Evolutionary conservation across 108 stramenopile species (phyloP), one percentile per base, ranked within the genome.

Genomic region (Craspedostauros australis): DNA sequence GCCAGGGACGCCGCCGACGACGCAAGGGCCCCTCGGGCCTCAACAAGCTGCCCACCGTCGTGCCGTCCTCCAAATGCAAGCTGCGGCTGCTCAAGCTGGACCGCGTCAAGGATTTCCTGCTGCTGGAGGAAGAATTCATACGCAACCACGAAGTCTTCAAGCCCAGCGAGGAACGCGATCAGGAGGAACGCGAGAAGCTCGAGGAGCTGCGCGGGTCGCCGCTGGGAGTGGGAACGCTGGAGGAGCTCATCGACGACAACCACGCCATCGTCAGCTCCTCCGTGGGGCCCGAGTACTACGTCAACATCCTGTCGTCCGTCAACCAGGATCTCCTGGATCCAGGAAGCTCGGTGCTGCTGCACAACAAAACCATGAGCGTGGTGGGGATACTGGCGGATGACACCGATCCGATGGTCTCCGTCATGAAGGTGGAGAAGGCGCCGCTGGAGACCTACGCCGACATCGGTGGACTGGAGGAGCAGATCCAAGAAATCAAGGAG

Each of bases 401-500:
- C 56, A 75, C 92, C 0, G 99, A 99, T 71, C 96, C 99, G 29
- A 94, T 97, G 91, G 99, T 99, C 8, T 70, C 75, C 8, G 95
- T 97, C 43, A 99, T 99, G 99, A 98, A 99, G 84, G 99, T 99
- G 5, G 99, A 99, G 53, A 97, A 98, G 77, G 96, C 96, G 1
- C 99, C 99, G 11, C 59, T 94, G 20, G 99, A 99, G 61, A 84
- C 86, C 36, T 99, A 99, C 59, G 96, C 96, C 20, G 99, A 99
- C 53, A 98, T 98, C 68, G 97, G 99, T 20, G 98, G 98, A 2
- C 62, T 98, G 27, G 96, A 99, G 75, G 84, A 81, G 30, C 98
- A 99, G 76, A 99, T 99, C 66, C 97, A 98, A 68, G 98, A 99
- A 73, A 98, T 99, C 74, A 99, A 98, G 68, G 98, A 99, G 74